Conservation (phyloP, 345 rosid genomes). For the Gossypium anomalum region DNA sequence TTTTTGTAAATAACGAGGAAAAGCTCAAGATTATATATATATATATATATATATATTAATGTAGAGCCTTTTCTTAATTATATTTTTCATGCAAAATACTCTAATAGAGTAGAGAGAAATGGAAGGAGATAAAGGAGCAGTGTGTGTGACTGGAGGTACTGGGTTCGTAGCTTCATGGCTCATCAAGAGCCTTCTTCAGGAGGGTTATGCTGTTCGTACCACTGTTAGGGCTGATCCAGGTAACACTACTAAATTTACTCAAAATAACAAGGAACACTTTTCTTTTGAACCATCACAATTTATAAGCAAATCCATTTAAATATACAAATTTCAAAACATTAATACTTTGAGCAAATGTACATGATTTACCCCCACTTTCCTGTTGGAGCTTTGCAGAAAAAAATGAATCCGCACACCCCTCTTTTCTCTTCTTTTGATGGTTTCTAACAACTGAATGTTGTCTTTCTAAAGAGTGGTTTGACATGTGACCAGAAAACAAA, state of each 20-base stretch:
- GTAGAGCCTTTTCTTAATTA: no score
- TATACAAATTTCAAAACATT: no score
- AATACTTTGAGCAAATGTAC: not conserved
- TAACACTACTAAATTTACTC: not conserved
- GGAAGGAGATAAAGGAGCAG: not conserved
- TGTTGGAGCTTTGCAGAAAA: not conserved
- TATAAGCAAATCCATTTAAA: not conserved
- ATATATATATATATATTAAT: no score
- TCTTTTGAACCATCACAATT: not conserved
- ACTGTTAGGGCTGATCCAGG: not conserved
- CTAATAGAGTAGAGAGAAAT: not conserved
- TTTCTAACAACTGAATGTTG: not conserved
- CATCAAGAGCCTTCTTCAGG: not conserved
- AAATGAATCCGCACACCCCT: not conserved
- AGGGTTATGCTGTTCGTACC: not conserved
- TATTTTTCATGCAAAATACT: no score
- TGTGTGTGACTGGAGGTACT: not conserved
- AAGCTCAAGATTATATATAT: no score
- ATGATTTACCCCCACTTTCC: not conserved
- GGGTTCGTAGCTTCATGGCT: conserved; percentile 6
- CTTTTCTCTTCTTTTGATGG: not conserved
- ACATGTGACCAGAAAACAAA: not conserved
- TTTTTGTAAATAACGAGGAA: no score
- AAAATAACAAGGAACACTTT: not conserved
- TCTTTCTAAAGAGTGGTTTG: not conserved